These are phyloP conservation scores for Acanthamoeba castellanii DNA, from an alignment of 208 protist species.

Conservation along the genomic window DNA sequence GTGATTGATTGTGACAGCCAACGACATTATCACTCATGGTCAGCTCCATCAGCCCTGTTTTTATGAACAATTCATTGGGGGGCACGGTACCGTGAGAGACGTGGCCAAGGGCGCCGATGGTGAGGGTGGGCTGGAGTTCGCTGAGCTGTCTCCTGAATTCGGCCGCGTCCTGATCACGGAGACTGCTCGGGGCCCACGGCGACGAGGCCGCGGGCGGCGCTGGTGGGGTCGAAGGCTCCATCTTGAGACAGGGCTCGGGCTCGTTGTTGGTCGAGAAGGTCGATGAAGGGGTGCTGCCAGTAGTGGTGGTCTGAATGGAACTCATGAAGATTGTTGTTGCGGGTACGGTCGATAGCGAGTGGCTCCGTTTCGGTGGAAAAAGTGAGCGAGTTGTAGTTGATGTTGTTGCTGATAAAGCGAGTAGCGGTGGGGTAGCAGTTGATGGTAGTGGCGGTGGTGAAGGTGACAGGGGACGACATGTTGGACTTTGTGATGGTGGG, in stretches of 20 bases:
- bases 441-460: background rate
- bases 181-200: too few relatives aligned
- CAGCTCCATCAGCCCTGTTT: too few relatives aligned
- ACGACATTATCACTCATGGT: too few relatives aligned
- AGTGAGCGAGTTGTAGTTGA: background rate
- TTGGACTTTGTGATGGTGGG: background rate
- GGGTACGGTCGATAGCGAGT: background rate
- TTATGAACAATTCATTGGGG: too few relatives aligned
- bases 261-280: background rate
- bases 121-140: constrained; percentile 56
- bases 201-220: background rate
- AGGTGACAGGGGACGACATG: background rate
- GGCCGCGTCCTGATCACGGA: background rate
- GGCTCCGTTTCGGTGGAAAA: background rate
- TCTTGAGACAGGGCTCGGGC: too few relatives aligned
- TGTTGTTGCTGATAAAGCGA: background rate
- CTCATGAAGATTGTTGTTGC: background rate
- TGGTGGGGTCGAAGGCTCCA: background rate
- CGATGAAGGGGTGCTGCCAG: background rate
- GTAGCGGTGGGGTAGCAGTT: background rate
- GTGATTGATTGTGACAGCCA: too few relatives aligned
- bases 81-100: constrained; percentile 71
- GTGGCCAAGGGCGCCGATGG: constrained; percentile 75
- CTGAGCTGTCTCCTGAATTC: background rate
- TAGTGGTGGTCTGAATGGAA: background rate